These are phyloP conservation scores for Starmera stellimalicola DNA, from an alignment of 1,139 yeast species.

Conservation along the genomic window DNA sequence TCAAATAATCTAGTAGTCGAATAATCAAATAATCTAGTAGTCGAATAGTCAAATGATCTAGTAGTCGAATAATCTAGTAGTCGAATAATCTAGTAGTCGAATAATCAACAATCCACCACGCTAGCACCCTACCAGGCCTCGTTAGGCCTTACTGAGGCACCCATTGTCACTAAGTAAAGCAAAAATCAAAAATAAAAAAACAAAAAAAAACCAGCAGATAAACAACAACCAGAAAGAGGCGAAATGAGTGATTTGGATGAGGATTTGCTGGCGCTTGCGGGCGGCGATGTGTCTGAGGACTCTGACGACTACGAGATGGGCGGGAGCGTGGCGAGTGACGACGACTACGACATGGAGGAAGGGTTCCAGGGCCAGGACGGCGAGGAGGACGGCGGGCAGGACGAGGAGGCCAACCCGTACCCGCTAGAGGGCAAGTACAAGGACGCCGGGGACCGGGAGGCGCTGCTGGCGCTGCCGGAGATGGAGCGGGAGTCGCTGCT, in stretches of 20 bases:
- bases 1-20: too few relatives aligned
- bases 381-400: constrained; percentile 19
- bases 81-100: too few relatives aligned
- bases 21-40: too few relatives aligned
- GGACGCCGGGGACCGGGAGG: constrained; percentile 66
- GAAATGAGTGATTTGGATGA: constrained; percentile 57
- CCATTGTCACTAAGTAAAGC: too few relatives aligned
- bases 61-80: too few relatives aligned
- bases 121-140: too few relatives aligned
- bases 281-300: constrained; percentile 27
- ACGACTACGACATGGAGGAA: constrained; percentile 24
- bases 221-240: background rate
- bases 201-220: background rate
- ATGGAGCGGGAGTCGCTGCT: constrained; percentile 83
- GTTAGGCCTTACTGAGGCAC: too few relatives aligned
- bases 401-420: constrained; percentile 54
- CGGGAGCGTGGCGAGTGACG: constrained; percentile 24
- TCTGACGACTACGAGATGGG: constrained; percentile 23
- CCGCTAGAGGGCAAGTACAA: constrained; percentile 90
- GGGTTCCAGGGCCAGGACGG: constrained; percentile 13
- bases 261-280: constrained; percentile 87
- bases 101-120: too few relatives aligned
- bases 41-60: too few relatives aligned
- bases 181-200: background rate
- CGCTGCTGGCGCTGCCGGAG: constrained; percentile 73